Base-by-base conservation (phyloP, 257 asterid genomes). In the Solanum chmielewskii region DNA sequence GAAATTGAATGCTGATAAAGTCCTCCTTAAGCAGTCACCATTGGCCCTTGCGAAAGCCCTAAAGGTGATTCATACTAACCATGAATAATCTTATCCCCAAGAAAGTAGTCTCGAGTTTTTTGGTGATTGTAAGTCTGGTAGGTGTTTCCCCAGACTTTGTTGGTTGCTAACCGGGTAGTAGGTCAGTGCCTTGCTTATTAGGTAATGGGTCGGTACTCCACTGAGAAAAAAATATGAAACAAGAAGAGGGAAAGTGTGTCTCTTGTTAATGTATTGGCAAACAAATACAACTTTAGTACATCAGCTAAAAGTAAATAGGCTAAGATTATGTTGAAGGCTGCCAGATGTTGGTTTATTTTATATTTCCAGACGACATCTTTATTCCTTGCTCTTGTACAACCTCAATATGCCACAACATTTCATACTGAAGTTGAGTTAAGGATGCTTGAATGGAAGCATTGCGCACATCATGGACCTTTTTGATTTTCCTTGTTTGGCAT, bases 11-110 rank as follows among this genome's bases (percentile, higher is more conserved):
- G 83, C 62, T 56, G 97, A 93, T 56, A 92, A 93, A 87, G 94
- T 95, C 89, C 71, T 94, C 88, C 90, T 90, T 88, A 96, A 90
- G 91, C 89, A 94, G 71, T 94, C 99, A 68, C 99, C 99, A 87
- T 88, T 97, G 90, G 97, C 97, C 78, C 98, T 97, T 88, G 93
- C 98, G 14, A 97, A 97, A 90, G 98, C 99, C 89, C 88, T 97
- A 35, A 97, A 97, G 99, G 99, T 97, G 66, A 78, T 78, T 27
- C 16, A 25, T 45, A 27, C 66, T 78, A 78, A 9, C 84, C 64
- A 45, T 25, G 84, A 78, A 45, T 78, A 47, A 45, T 78, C 42
- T 45, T 78, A 45, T 12, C 66, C 66, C 84, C 14, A n/a, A 44
- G 18, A 44, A 45, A 45, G 66, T 78, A 14, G 84, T 45, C 84